A percentile compares a stretch with the other conserved stretches of the same genome.
phyloP scores from a whole-genome alignment of 176 grass and related monocot species.

The Elymus sibiricus region DNA sequence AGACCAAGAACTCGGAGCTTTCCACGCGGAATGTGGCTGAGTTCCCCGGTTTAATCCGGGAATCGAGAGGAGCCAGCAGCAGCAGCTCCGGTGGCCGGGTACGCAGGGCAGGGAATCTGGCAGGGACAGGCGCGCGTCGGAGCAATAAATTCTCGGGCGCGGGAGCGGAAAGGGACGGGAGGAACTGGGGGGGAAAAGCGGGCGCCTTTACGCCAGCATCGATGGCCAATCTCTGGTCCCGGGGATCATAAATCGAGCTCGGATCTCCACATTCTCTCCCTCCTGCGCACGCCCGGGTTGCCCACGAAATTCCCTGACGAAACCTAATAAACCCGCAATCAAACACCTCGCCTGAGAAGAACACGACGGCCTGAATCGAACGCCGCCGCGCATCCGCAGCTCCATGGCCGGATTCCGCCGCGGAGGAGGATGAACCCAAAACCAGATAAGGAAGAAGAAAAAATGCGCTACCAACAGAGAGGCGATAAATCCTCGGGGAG shows the following conservation, averaged over 20 bases:
- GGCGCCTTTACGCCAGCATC: slow-evolving; percentile 30
- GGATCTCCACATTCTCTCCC: slow-evolving; percentile 1
- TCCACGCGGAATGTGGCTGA: slow-evolving; percentile 18
- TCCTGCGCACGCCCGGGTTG: neutral
- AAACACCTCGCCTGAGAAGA: neutral
- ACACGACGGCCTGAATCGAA: neutral
- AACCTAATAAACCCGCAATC: neutral
- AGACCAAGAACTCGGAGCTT: slow-evolving; percentile 39
- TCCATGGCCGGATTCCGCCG: neutral
- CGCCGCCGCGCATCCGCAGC: neutral
- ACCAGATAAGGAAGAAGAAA: neutral
- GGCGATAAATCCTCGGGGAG: neutral
- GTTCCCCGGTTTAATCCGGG: neutral
- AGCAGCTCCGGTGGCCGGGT: neutral
- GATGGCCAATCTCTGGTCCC: slow-evolving; percentile 21
- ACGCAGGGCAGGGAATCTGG: slow-evolving; percentile 26
- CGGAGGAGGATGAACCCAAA: neutral
- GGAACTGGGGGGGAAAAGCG: slow-evolving; percentile 32
- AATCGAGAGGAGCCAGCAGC: slow-evolving; percentile 4
- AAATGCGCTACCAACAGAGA: neutral
- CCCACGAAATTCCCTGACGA: slow-evolving; percentile 6
- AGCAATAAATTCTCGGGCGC: slow-evolving; percentile 57
- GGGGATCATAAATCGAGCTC: slow-evolving; percentile 30
- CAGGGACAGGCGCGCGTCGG: neutral
- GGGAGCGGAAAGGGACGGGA: slow-evolving; percentile 52